Evolutionary conservation across 2,329 filamentous ascomycete species (phyloP).

Genomic region (Phialemonium atrogriseum): DNA sequence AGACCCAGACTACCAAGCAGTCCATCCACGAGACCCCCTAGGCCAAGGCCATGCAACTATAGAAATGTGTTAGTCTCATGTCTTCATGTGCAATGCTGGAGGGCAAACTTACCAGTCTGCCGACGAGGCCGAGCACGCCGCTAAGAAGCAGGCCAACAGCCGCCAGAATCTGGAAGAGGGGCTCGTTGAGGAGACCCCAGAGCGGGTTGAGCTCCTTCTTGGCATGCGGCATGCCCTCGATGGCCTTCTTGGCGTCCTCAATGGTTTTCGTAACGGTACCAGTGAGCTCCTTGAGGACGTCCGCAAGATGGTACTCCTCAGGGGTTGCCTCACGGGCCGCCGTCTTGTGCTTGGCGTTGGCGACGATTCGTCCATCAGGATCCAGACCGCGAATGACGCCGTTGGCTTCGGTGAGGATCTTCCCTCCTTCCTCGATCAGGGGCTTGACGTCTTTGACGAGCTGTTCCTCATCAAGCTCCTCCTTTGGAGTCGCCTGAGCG

Average conservation of each 20-base stretch:
- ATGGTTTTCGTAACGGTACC: constrained; percentile 74
- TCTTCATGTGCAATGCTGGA: neutral
- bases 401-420: constrained; percentile 79
- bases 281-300: constrained; percentile 78
- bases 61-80: constrained; percentile 12
- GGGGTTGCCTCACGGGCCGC: constrained; percentile 67
- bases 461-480: constrained; percentile 84
- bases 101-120: constrained; percentile 49
- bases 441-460: constrained; percentile 82
- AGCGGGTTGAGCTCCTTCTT: constrained; percentile 93
- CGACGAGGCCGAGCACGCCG: constrained; percentile 79
- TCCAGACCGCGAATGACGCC: constrained; percentile 81
- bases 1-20: constrained; percentile 71
- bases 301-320: constrained; percentile 78
- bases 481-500: constrained; percentile 72
- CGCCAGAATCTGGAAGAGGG: constrained; percentile 85
- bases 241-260: constrained; percentile 82
- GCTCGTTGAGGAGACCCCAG: constrained; percentile 75
- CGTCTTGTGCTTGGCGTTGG: constrained; percentile 75
- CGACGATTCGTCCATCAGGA: constrained; percentile 77
- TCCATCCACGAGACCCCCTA: constrained; percentile 73
- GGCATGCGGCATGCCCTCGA: constrained; percentile 84
- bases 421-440: constrained; percentile 76
- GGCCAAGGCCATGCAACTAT: constrained; percentile 65
- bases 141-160: constrained; percentile 76